Percentiles rank a stretch among this genome's conserved stretches.
Evolutionary conservation across 2,329 filamentous ascomycete species (phyloP).

Genomic region (Fusarium anguioides): DNA sequence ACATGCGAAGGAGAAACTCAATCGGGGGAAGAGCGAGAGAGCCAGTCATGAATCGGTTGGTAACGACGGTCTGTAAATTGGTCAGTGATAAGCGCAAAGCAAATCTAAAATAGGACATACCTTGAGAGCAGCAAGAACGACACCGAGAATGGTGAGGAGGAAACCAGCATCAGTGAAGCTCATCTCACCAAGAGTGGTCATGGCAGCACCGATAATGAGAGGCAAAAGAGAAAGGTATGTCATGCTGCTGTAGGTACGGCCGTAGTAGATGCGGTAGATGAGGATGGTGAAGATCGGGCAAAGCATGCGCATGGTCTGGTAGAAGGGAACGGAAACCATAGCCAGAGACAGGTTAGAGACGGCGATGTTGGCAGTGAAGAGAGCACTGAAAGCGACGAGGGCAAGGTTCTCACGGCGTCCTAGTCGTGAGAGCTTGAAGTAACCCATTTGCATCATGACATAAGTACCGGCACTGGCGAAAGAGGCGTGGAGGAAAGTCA

Average conservation of each 20-base stretch:
- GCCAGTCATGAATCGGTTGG: slow-evolving; percentile 73
- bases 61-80: slow-evolving; percentile 63
- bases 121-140: slow-evolving; percentile 66
- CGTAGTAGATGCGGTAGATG: slow-evolving; percentile 68
- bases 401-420: slow-evolving; percentile 64
- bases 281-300: slow-evolving; percentile 71
- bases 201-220: slow-evolving; percentile 68
- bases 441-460: slow-evolving; percentile 61
- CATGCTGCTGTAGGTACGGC: slow-evolving; percentile 63
- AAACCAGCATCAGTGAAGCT: slow-evolving; percentile 69
- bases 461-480: slow-evolving; percentile 68
- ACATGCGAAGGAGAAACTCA: slow-evolving; percentile 72
- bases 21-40: slow-evolving; percentile 66
- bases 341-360: slow-evolving; percentile 71
- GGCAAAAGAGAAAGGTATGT: slow-evolving; percentile 71
- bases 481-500: slow-evolving; percentile 68
- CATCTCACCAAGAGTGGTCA: slow-evolving; percentile 72
- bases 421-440: slow-evolving; percentile 64
- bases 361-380: slow-evolving; percentile 73
- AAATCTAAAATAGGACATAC: slow-evolving; percentile 45
- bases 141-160: slow-evolving; percentile 64
- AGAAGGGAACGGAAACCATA: slow-evolving; percentile 73
- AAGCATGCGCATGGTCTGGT: slow-evolving; percentile 72
- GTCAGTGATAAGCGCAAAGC: slow-evolving; percentile 24
- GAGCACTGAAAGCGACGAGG: slow-evolving; percentile 67